These are phyloP conservation scores for Solanum tarijense DNA, from an alignment of 257 asterid genomes.

Conservation along the genomic window DNA sequence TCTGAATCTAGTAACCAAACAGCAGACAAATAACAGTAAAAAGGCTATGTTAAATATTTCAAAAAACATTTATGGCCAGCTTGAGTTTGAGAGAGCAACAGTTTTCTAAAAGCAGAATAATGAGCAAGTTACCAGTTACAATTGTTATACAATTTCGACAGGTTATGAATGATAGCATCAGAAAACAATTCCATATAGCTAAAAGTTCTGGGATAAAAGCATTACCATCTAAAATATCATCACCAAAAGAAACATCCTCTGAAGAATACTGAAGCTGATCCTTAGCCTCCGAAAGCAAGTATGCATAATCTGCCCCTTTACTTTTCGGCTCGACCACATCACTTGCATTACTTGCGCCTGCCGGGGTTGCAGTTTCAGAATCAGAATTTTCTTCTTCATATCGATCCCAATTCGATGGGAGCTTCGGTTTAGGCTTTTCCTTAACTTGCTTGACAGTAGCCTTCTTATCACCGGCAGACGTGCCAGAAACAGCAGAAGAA, in stretches of 20 bases:
- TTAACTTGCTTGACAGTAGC: conserved; percentile 30
- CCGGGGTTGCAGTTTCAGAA: conserved; percentile 24
- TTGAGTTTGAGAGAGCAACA: background rate
- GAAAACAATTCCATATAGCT: background rate
- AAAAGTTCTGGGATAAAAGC: background rate
- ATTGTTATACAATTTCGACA: background rate
- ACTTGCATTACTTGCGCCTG: conserved; percentile 23
- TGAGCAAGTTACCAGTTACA: background rate
- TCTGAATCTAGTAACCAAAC: background rate
- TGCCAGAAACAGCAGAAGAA: conserved; percentile 24
- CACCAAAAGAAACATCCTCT: conserved; percentile 13
- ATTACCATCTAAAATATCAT: conserved; percentile 48
- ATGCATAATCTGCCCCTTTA: conserved; percentile 74
- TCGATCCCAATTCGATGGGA: conserved; percentile 86
- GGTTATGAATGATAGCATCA: background rate
- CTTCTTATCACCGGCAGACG: conserved; percentile 25
- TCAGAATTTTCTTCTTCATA: conserved; percentile 39
- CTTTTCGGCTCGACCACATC: conserved; percentile 59
- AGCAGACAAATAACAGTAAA: background rate
- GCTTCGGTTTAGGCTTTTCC: conserved; percentile 28
- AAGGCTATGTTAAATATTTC: background rate
- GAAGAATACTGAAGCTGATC: conserved; percentile 41
- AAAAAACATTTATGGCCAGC: background rate
- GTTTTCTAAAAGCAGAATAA: background rate
- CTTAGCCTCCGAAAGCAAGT: conserved; percentile 69